phyloP scores from a whole-genome alignment of 768 basidiomycete species.

The Leccinum aurantiacum region DNA sequence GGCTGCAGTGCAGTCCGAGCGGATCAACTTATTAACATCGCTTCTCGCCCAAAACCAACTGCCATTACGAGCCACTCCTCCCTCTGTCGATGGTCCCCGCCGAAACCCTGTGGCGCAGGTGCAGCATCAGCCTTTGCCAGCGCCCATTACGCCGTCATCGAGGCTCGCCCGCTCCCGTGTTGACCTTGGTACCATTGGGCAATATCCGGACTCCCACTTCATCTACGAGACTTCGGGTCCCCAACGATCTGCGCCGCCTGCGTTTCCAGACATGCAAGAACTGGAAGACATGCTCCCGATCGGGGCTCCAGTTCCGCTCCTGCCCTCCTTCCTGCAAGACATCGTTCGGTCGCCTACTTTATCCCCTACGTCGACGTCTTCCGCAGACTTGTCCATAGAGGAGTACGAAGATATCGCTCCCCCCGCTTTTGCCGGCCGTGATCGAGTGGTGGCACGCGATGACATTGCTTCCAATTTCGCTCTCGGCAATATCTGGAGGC shows the following conservation, averaged over 20 bases:
- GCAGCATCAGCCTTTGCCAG: slow-evolving; percentile 41
- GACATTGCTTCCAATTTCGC: slow-evolving; percentile 33
- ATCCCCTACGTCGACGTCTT: slow-evolving; percentile 64
- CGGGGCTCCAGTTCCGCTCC: slow-evolving; percentile 48
- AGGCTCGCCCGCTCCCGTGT: slow-evolving; percentile 50
- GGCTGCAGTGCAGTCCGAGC: slow-evolving; percentile 79
- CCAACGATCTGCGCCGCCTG: slow-evolving; percentile 41
- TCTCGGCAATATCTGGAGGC: slow-evolving; percentile 62
- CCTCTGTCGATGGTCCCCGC: slow-evolving; percentile 27
- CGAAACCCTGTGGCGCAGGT: slow-evolving; percentile 50
- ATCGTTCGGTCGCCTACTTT: slow-evolving; percentile 67
- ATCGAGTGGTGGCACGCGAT: slow-evolving; percentile 25
- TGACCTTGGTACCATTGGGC: slow-evolving; percentile 41
- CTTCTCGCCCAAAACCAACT: slow-evolving; percentile 62
- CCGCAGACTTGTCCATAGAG: slow-evolving; percentile 64
- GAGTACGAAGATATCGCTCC: slow-evolving; percentile 45
- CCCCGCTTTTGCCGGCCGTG: slow-evolving; percentile 28
- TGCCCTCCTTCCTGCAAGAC: slow-evolving; percentile 79
- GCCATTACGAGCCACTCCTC: slow-evolving; percentile 21
- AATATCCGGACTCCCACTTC: slow-evolving; percentile 45
- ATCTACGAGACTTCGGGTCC: slow-evolving; percentile 69
- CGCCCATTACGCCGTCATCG: slow-evolving; percentile 36
- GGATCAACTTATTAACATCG: slow-evolving; percentile 75
- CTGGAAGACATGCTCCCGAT: slow-evolving; percentile 22
- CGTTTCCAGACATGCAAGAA: slow-evolving; percentile 32